Percentiles rank a stretch among this genome's conserved stretches.
Evolutionary conservation across 345 rosid genomes (phyloP).

Genomic region (Conringia planisiliqua): DNA sequence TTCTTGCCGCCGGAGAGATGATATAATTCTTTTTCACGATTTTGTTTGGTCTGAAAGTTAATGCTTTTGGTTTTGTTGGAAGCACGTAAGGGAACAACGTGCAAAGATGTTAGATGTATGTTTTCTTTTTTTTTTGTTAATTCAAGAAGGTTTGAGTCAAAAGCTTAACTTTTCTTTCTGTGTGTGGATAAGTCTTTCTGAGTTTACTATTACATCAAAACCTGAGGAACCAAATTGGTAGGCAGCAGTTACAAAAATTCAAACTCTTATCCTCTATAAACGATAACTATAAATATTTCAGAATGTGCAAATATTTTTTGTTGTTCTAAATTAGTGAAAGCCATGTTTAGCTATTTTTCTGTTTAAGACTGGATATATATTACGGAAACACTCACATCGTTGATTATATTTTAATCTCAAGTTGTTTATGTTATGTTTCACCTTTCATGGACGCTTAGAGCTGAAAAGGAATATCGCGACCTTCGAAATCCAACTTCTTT

Average conservation of each 20-base stretch:
- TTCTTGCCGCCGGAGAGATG: conserved; percentile 14
- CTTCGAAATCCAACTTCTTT: too few species aligned
- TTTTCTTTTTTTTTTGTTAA: background rate
- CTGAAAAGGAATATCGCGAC: too few species aligned
- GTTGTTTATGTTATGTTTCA: too few species aligned
- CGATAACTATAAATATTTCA: background rate
- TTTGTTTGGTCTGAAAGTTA: background rate
- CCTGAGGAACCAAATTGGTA: background rate
- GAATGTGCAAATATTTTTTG: background rate
- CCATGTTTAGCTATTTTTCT: conserved; percentile 12
- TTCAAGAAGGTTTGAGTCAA: background rate
- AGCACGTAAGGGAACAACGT: conserved; percentile 47
- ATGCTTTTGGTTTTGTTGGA: conserved; percentile 35
- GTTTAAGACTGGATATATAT: background rate
- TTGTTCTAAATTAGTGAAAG: background rate
- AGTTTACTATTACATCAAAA: background rate
- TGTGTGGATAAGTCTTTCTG: background rate
- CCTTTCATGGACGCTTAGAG: too few species aligned
- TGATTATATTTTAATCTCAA: background rate
- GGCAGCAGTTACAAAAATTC: background rate
- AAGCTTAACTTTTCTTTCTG: background rate
- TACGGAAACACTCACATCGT: background rate
- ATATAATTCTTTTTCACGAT: background rate
- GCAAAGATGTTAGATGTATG: conserved; percentile 28
- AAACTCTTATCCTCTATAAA: conserved; percentile 9